A percentile compares a stretch with the other conserved stretches of the same genome.
Evolutionary conservation across 2,329 filamentous ascomycete species (phyloP).

Genomic region (Helminthosporium solani): DNA sequence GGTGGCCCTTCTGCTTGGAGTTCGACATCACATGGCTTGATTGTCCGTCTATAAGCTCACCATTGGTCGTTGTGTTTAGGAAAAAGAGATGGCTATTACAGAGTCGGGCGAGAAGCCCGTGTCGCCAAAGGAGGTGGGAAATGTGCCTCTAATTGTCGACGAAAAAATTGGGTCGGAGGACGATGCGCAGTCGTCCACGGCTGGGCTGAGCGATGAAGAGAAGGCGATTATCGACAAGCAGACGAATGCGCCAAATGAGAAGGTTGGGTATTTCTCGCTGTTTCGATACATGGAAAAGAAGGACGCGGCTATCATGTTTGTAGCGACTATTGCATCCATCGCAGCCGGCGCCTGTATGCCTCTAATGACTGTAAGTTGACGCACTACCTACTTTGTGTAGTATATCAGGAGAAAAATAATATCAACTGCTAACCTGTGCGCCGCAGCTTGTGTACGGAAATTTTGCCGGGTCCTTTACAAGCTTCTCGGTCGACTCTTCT

Average conservation of each 20-base stretch:
- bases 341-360: conserved; percentile 73
- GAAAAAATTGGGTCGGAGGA: conserved; percentile 29
- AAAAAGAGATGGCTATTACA: neutral
- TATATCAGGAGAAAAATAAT: neutral
- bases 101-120: neutral
- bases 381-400: no score
- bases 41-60: no score
- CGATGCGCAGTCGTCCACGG: conserved; percentile 23
- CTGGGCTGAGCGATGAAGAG: conserved; percentile 33
- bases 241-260: conserved; percentile 44
- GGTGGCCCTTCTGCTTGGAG: no score
- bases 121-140: neutral
- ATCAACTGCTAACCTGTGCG: neutral
- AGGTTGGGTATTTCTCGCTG: conserved; percentile 48
- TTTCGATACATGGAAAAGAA: conserved; percentile 49
- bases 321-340: conserved; percentile 66
- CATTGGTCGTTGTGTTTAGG: no score
- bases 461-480: conserved; percentile 40
- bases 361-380: conserved; percentile 60
- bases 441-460: conserved; percentile 41
- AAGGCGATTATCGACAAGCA: conserved; percentile 42
- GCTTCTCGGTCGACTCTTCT: conserved; percentile 35
- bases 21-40: no score
- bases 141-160: neutral
- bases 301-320: conserved; percentile 44